Evolutionary conservation across 1,139 yeast genomes (phyloP), one percentile per base, ranked within the genome.

Genomic region (Scheffersomyces parashehatae): DNA sequence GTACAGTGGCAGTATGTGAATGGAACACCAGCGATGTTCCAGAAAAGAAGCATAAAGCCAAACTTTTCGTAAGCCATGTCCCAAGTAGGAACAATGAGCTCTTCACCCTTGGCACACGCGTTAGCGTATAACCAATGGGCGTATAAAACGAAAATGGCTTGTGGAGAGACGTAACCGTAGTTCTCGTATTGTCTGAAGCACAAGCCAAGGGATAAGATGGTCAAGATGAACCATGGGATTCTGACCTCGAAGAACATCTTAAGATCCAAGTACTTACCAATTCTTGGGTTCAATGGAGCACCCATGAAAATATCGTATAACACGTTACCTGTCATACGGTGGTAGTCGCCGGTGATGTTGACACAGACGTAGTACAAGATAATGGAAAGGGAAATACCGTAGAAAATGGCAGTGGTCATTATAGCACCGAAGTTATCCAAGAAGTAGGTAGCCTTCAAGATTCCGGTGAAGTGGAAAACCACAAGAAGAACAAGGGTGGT

Each of bases 1-100:
- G 96, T 88, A 66, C 95, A 86, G 65, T 90, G 97, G 68, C 97
- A 89, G 73, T 93, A 93, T 39, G 98, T 93, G 81, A 84, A 93
- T 41, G 99, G 99, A 35, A 93, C 99, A 57, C 99, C 99, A 32
- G 98, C 97, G 67, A 93, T 89, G 72, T 93, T 93, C 99, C 99
- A 93, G 77, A 93, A 93, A 56, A 91, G 82, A 54, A 93, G 81
- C 97, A 93, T 90, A 74, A 95, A 93, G 10, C 99, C 99, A 58
- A 93, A 93, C 70, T 95, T 93, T 67, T 93, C 99, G 67, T 93
- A 93, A 38, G 96, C 97, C 97, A 93, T 91, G 67, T 93, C 99
- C 99, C 99, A 93, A 14, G 97, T 86, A 52, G 98, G 97, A 47
- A 91, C 96, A 64, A 93, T 91, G 58, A 91, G 75, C 64, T 95